A percentile compares a stretch with the other conserved stretches of the same genome.
Evolutionary conservation across 495 filamentous ascomycete genomes (phyloP).

Genomic region (Aspergillus nanangensis): DNA sequence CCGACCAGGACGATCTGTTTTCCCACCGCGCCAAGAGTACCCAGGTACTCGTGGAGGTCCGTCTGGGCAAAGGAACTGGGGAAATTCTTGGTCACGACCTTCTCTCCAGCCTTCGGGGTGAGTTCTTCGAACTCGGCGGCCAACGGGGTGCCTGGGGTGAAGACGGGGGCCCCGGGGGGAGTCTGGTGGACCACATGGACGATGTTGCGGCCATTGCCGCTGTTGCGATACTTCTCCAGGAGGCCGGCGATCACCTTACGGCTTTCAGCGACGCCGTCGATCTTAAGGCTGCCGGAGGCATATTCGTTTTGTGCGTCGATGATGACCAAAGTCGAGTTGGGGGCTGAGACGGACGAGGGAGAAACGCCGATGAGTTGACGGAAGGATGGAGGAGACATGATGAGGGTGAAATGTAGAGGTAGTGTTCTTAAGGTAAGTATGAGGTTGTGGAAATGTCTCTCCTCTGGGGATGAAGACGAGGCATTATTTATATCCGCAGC

Average conservation of each 20-base stretch:
- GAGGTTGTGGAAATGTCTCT: too few species aligned
- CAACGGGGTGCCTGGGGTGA: slow-evolving; percentile 50
- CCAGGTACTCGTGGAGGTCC: slow-evolving; percentile 35
- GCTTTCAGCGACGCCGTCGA: slow-evolving; percentile 38
- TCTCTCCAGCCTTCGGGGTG: slow-evolving; percentile 38
- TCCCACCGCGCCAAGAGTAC: slow-evolving; percentile 23
- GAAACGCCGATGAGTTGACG: slow-evolving; percentile 43
- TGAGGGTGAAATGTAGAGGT: too few species aligned
- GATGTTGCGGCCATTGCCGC: slow-evolving; percentile 35
- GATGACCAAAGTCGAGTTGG: slow-evolving; percentile 55
- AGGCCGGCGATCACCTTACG: slow-evolving; percentile 45
- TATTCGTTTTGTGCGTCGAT: slow-evolving; percentile 66
- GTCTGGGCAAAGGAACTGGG: slow-evolving; percentile 47
- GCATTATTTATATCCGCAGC: too few species aligned
- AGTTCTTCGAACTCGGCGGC: slow-evolving; percentile 52
- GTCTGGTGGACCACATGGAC: slow-evolving; percentile 54
- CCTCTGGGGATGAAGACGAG: too few species aligned
- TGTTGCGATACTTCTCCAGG: slow-evolving; percentile 47
- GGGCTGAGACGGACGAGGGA: slow-evolving; percentile 42
- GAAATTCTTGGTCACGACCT: slow-evolving; percentile 41
- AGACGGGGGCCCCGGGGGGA: slow-evolving; percentile 55
- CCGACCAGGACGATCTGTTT: slow-evolving; percentile 50
- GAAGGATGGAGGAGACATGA: slow-evolving; percentile 37
- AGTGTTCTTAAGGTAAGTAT: too few species aligned
- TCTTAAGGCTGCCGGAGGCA: slow-evolving; percentile 46